Evolutionary conservation across 257 asterid genomes (phyloP).

Genomic region (Solanum chiquidenum): DNA sequence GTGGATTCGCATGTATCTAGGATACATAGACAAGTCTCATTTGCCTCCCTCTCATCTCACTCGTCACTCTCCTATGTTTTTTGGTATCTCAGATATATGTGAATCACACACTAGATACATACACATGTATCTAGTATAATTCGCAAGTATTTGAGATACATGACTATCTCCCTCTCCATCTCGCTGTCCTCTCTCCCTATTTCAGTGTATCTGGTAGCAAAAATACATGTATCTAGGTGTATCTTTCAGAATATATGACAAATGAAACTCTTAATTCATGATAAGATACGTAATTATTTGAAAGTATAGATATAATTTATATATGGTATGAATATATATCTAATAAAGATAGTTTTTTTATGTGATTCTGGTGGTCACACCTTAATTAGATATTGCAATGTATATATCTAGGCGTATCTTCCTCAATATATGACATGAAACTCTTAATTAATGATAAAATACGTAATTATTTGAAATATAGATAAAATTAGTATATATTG

Average conservation of each 20-base stretch:
- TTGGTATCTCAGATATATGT: not conserved
- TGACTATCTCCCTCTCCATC: not conserved
- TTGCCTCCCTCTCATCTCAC: not conserved
- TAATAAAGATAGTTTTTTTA: too few species aligned
- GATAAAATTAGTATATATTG: too few species aligned
- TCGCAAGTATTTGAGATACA: not conserved
- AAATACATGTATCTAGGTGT: too few species aligned
- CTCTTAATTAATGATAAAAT: too few species aligned
- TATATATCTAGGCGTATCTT: not conserved
- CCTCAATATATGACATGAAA: not conserved
- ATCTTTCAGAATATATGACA: too few species aligned
- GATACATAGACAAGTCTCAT: not conserved
- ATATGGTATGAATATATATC: too few species aligned
- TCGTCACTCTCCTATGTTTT: fast-evolving
- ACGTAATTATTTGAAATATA: too few species aligned
- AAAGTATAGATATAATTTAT: too few species aligned
- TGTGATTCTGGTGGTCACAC: not conserved
- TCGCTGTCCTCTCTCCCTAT: not conserved
- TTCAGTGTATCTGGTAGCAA: not conserved
- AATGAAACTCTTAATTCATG: too few species aligned
- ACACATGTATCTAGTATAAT: too few species aligned
- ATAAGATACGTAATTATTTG: too few species aligned
- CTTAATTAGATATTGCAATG: not conserved
- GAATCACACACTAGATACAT: too few species aligned
- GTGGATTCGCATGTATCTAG: not conserved